Conservation (phyloP, 352 stramenopile species). For the Globisporangium solare region DNA sequence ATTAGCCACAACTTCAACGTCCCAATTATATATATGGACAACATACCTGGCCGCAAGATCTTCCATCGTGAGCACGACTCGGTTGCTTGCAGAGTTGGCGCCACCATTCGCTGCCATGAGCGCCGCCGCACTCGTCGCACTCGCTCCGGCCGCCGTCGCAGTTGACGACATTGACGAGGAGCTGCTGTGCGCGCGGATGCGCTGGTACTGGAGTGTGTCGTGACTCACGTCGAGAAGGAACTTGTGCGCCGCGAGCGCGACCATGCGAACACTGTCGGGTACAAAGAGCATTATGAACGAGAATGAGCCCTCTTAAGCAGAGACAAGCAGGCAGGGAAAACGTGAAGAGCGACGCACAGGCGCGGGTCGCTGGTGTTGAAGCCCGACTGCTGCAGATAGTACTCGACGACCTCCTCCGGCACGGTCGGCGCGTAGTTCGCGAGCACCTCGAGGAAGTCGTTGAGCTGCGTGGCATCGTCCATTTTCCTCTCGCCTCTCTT, state of each 20-base stretch:
- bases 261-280: slow-evolving; percentile 44
- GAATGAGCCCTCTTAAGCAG: neutral
- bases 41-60: slow-evolving; percentile 53
- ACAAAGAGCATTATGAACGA: neutral
- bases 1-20: neutral
- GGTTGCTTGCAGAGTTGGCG: slow-evolving; percentile 13
- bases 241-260: slow-evolving; percentile 72
- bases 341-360: slow-evolving; percentile 32
- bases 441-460: slow-evolving; percentile 65
- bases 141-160: neutral
- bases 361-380: slow-evolving; percentile 66
- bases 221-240: slow-evolving; percentile 78
- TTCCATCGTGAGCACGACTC: slow-evolving; percentile 65
- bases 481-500: slow-evolving; percentile 15
- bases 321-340: neutral
- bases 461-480: slow-evolving; percentile 46
- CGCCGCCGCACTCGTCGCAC: slow-evolving; percentile 6
- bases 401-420: slow-evolving; percentile 70
- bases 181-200: slow-evolving; percentile 40
- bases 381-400: slow-evolving; percentile 67
- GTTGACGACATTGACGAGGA: slow-evolving; percentile 7
- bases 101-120: slow-evolving; percentile 13
- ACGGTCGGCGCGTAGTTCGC: slow-evolving; percentile 59
- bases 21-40: neutral
- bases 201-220: slow-evolving; percentile 77